phyloP scores from a whole-genome alignment of 768 basidiomycete species.

The Candolleomyces aberdarensis region DNA sequence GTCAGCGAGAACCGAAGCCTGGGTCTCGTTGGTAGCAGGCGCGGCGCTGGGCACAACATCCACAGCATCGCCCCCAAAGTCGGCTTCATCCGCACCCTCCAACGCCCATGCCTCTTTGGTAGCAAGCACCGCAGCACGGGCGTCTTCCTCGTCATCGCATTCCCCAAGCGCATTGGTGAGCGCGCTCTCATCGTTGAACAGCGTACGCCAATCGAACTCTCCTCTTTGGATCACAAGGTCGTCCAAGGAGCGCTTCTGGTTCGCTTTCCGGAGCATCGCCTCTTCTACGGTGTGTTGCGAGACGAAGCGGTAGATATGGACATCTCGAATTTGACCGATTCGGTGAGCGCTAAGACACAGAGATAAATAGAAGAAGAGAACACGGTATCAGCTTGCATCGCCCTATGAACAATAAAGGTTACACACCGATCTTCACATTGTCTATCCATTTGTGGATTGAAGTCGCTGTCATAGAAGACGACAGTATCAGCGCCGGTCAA shows the following conservation, averaged over 20 bases:
- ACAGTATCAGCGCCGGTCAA: conserved; percentile 91
- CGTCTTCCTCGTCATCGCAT: conserved; percentile 88
- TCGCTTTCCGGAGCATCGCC: conserved; percentile 95
- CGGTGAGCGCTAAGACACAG: conserved; percentile 72
- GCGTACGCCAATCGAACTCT: conserved; percentile 90
- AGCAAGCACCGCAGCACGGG: conserved; percentile 74
- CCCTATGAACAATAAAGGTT: not conserved
- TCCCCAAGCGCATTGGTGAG: conserved; percentile 76
- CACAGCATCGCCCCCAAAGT: conserved; percentile 48
- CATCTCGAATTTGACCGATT: conserved; percentile 96
- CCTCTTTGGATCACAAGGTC: conserved; percentile 90
- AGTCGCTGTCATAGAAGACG: conserved; percentile 96
- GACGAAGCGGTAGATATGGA: conserved; percentile 95
- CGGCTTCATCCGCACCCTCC: conserved; percentile 77
- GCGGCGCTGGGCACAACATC: not conserved
- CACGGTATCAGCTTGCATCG: not conserved
- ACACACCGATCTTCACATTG: conserved; percentile 90
- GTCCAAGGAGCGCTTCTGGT: conserved; percentile 92
- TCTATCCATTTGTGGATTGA: conserved; percentile 96
- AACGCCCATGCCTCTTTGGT: conserved; percentile 67
- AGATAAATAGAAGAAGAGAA: not conserved
- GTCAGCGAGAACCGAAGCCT: not conserved
- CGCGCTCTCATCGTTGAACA: conserved; percentile 60
- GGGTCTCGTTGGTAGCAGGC: not conserved
- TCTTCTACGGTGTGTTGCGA: conserved; percentile 91